Percentiles rank a stretch among this genome's conserved stretches.
Conservation (phyloP, 176 grass and related monocot genomes). For the Thalia dealbata region DNA sequence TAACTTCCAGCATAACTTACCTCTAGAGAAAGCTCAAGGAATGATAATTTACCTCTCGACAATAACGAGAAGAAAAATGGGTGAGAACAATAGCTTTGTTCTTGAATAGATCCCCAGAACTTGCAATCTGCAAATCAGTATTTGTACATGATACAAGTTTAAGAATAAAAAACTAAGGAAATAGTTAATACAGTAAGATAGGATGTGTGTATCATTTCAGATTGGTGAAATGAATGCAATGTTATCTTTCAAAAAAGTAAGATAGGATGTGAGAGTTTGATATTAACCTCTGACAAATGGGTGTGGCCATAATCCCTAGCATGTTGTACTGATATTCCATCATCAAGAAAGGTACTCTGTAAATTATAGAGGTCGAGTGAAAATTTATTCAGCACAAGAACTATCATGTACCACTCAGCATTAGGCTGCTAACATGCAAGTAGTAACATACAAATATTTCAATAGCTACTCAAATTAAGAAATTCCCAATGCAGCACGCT, state of each 20-base stretch:
- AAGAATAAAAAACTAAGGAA: slow-evolving; percentile 18
- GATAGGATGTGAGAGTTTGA: neutral
- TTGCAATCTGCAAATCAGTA: slow-evolving; percentile 39
- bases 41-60: slow-evolving; percentile 39
- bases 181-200: neutral
- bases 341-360: slow-evolving; percentile 78
- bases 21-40: neutral
- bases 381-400: neutral
- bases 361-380: slow-evolving; percentile 7
- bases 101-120: slow-evolving; percentile 45
- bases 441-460: neutral
- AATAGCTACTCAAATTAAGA: neutral
- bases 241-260: no score
- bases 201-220: no score
- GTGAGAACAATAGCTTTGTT: slow-evolving; percentile 87
- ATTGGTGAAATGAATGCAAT: no score
- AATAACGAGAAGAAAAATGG: slow-evolving; percentile 84
- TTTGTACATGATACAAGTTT: neutral
- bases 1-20: neutral
- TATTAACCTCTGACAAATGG: slow-evolving; percentile 68
- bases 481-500: no score
- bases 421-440: no score
- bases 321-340: slow-evolving; percentile 59
- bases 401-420: neutral
- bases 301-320: slow-evolving; percentile 78